A percentile compares a stretch with the other conserved stretches of the same genome.
These are phyloP conservation scores for Halophytophthora polymorphica DNA, from an alignment of 352 stramenopile species.

Conservation along the genomic window DNA sequence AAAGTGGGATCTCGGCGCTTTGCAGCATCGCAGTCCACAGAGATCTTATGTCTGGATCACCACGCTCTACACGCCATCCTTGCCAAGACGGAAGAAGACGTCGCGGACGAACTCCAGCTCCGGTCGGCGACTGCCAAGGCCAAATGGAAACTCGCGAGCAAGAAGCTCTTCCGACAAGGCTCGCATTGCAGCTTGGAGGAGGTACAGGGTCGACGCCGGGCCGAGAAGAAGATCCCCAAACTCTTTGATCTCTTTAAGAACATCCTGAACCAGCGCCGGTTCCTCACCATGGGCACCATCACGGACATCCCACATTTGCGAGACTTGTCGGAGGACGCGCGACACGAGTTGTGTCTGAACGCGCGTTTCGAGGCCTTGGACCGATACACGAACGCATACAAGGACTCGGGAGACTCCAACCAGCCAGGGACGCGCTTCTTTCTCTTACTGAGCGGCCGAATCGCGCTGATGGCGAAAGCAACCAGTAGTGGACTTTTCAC, in stretches of 20 bases:
- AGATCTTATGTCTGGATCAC: conserved; percentile 45
- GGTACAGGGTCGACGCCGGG: conserved; percentile 1
- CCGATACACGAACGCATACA: conserved; percentile 41
- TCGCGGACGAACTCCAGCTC: conserved; percentile 35
- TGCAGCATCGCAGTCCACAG: background rate
- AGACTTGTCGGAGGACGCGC: conserved; percentile 32
- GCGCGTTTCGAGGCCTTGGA: conserved; percentile 61
- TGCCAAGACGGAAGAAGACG: conserved; percentile 48
- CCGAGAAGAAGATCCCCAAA: conserved; percentile 32
- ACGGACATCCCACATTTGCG: conserved; percentile 45
- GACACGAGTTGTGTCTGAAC: conserved; percentile 42
- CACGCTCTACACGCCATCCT: conserved; percentile 29
- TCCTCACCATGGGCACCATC: conserved; percentile 53
- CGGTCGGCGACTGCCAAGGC: conserved; percentile 30
- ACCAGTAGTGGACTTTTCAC: conserved; percentile 15
- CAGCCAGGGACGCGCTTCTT: conserved; percentile 34
- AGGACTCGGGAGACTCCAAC: conserved; percentile 25
- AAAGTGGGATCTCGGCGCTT: background rate
- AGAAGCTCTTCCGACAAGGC: conserved; percentile 22
- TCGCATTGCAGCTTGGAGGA: conserved; percentile 11
- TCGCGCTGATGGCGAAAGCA: conserved; percentile 36
- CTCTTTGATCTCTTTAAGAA: conserved; percentile 68
- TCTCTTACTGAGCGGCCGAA: conserved; percentile 42
- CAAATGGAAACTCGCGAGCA: conserved; percentile 53
- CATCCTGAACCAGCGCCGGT: conserved; percentile 62